Conservation (phyloP, 352 stramenopile genomes). For the Pythium aquatile region DNA sequence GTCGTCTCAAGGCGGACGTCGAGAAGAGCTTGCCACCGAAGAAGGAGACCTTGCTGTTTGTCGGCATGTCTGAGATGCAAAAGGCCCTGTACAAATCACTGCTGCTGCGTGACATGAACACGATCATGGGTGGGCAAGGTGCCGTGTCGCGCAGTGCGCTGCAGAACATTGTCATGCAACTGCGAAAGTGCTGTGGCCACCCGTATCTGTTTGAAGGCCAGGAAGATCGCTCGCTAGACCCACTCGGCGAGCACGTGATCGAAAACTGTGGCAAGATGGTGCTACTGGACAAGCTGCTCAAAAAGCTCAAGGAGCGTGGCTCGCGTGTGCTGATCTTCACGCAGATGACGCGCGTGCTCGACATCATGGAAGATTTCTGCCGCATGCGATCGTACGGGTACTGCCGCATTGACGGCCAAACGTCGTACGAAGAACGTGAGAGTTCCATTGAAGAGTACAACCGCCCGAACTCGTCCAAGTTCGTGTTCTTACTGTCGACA, state of each 20-base stretch:
- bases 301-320: constrained; percentile 84
- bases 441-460: constrained; percentile 95
- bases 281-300: constrained; percentile 92
- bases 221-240: constrained; percentile 93
- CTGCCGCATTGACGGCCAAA: constrained; percentile 88
- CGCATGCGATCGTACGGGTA: constrained; percentile 92
- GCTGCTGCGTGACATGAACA: constrained; percentile 94
- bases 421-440: constrained; percentile 84
- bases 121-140: constrained; percentile 57
- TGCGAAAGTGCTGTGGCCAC: constrained; percentile 89
- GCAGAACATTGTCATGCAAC: constrained; percentile 88
- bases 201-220: constrained; percentile 94
- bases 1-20: constrained; percentile 98
- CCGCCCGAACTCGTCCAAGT: constrained; percentile 93
- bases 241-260: constrained; percentile 95
- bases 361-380: constrained; percentile 96
- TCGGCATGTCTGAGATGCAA: constrained; percentile 91
- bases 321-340: constrained; percentile 92
- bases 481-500: constrained; percentile 98
- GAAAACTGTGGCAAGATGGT: constrained; percentile 98
- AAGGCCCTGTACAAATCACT: constrained; percentile 97
- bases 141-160: constrained; percentile 76
- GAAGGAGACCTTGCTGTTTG: constrained; percentile 95
- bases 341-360: constrained; percentile 91
- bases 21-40: constrained; percentile 98